Evolutionary conservation across 2,329 filamentous ascomycete species (phyloP).

Genomic region (Curvularia verruculosa): DNA sequence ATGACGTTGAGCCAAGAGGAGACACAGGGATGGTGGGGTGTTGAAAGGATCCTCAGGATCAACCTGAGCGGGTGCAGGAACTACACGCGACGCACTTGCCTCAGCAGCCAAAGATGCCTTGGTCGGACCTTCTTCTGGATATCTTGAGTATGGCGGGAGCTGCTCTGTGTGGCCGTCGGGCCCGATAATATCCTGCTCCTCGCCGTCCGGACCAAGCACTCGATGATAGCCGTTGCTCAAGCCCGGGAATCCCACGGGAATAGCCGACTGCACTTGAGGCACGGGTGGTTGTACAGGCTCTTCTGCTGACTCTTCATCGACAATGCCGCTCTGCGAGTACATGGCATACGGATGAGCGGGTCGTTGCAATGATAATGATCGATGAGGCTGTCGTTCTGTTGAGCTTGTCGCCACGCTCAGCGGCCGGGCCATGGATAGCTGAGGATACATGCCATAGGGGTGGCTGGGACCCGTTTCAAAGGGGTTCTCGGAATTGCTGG

Average conservation of each 20-base stretch:
- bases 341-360: conserved; percentile 86
- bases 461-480: conserved; percentile 80
- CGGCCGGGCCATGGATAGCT: conserved; percentile 63
- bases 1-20: conserved; percentile 25
- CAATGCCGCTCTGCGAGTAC: conserved; percentile 81
- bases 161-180: conserved; percentile 90
- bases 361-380: conserved; percentile 64
- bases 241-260: conserved; percentile 77
- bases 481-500: conserved; percentile 62
- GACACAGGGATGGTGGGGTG: conserved; percentile 35
- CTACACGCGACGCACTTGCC: conserved; percentile 40
- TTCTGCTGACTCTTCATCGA: conserved; percentile 42
- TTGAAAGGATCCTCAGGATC: conserved; percentile 37
- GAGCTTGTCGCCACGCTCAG: conserved; percentile 74
- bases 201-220: conserved; percentile 77
- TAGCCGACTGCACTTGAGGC: conserved; percentile 52
- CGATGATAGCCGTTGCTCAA: conserved; percentile 71
- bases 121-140: conserved; percentile 74
- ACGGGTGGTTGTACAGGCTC: conserved; percentile 39
- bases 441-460: conserved; percentile 83
- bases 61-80: conserved; percentile 27
- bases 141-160: conserved; percentile 87
- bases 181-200: conserved; percentile 87
- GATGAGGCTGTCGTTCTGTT: conserved; percentile 65
- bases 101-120: conserved; percentile 57